A percentile compares a stretch with the other conserved stretches of the same genome.
Conservation (phyloP, 2,329 filamentous ascomycete genomes). For the Bisporella sp. region DNA sequence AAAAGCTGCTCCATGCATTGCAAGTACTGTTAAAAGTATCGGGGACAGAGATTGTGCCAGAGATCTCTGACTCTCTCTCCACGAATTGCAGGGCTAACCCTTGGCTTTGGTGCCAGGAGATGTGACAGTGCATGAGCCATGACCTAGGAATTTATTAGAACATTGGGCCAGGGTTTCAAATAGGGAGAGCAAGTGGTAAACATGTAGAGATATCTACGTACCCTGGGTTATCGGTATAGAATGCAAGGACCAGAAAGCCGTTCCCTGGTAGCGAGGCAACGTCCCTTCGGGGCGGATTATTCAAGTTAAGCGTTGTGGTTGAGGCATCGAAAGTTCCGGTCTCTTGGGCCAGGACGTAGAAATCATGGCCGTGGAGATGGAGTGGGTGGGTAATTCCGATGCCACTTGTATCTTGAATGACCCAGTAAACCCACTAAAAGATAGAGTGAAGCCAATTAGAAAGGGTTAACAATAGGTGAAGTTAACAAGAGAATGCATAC, state of each 20-base stretch:
- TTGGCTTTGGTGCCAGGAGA: constrained; percentile 29
- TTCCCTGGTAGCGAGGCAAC: constrained; percentile 34
- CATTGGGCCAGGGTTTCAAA: not conserved
- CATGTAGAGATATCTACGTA: not conserved
- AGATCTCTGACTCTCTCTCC: constrained; percentile 24
- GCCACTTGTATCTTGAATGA: constrained; percentile 8
- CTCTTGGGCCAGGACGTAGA: constrained; percentile 37
- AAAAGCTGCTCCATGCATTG: constrained; percentile 5
- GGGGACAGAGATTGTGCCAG: constrained; percentile 1
- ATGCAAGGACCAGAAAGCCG: constrained; percentile 15
- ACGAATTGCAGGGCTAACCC: constrained; percentile 44
- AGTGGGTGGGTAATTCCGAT: not conserved
- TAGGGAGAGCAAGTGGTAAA: not conserved
- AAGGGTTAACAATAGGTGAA: not conserved
- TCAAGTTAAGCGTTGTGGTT: constrained; percentile 20
- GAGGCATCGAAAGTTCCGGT: constrained; percentile 28
- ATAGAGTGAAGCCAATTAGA: constrained; percentile 8
- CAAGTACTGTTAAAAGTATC: constrained; percentile 4
- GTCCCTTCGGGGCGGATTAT: constrained; percentile 44
- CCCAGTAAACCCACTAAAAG: constrained; percentile 11
- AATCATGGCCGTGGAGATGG: constrained; percentile 36
- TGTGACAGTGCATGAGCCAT: constrained; percentile 21
- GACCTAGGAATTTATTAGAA: not conserved
- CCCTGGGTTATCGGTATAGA: constrained; percentile 17
- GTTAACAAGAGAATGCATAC: not conserved